A percentile compares a stretch with the other conserved stretches of the same genome.
These are phyloP conservation scores for Kewa caespitosa DNA, from an alignment of 179 eudicot genomes.

Conservation along the genomic window DNA sequence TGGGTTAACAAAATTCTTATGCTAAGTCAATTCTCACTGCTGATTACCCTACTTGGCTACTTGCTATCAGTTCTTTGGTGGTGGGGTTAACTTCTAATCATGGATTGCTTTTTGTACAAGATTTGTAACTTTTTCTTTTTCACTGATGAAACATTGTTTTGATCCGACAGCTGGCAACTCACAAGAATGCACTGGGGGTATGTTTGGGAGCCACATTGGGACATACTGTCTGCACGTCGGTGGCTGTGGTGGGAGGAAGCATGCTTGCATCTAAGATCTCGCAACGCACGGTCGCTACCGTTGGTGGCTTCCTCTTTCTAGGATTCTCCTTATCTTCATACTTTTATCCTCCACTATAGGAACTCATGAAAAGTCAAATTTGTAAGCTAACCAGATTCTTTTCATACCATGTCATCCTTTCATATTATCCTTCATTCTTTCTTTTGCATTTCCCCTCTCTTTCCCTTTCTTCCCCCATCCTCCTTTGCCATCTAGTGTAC, in stretches of 20 bases:
- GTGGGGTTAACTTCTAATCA: background rate
- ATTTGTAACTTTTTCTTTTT: background rate
- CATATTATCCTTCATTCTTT: background rate
- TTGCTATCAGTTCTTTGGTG: background rate
- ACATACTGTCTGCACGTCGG: slow-evolving; percentile 80
- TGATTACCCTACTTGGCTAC: background rate
- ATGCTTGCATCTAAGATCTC: slow-evolving; percentile 93
- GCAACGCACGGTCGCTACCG: slow-evolving; percentile 81
- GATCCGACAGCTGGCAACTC: slow-evolving; percentile 76
- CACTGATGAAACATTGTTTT: background rate
- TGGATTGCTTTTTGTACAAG: background rate
- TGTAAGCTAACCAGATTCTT: slow-evolving; percentile 20
- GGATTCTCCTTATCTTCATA: slow-evolving; percentile 89
- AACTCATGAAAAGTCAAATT: background rate
- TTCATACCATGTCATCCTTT: background rate
- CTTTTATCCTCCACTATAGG: slow-evolving; percentile 89
- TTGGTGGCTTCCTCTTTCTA: slow-evolving; percentile 92
- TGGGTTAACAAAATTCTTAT: background rate
- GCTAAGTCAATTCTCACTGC: background rate
- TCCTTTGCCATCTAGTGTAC: background rate
- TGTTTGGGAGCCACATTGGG: slow-evolving; percentile 80
- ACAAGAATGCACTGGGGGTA: slow-evolving; percentile 93
- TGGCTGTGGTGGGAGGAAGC: slow-evolving; percentile 97
- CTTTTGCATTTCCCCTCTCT: background rate
- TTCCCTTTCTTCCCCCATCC: background rate